Conservation (phyloP, 2,329 filamentous ascomycete genomes). For the Colletotrichum falcatum region DNA sequence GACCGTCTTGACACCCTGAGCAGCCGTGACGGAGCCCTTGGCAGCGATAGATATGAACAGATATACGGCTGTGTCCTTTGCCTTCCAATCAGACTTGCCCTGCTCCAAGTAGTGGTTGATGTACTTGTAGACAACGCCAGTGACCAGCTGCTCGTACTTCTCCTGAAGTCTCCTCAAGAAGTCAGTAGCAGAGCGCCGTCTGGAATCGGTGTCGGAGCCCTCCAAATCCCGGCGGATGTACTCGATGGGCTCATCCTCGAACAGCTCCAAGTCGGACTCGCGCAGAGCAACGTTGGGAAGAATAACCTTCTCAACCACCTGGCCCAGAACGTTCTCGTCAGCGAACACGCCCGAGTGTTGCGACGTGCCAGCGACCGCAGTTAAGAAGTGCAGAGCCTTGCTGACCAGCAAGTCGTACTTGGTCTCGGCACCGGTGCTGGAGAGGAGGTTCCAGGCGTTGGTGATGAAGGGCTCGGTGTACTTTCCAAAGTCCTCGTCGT, state of each 20-base stretch:
- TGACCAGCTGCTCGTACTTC: slow-evolving; percentile 88
- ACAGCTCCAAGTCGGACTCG: slow-evolving; percentile 94
- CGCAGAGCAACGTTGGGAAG: slow-evolving; percentile 91
- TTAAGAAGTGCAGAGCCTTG: slow-evolving; percentile 94
- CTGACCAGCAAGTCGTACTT: slow-evolving; percentile 96
- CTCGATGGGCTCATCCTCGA: slow-evolving; percentile 98
- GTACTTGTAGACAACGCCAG: slow-evolving; percentile 87
- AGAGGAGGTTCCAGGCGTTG: slow-evolving; percentile 91
- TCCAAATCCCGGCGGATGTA: slow-evolving; percentile 96
- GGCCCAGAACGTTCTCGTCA: slow-evolving; percentile 79
- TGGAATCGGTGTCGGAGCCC: slow-evolving; percentile 94
- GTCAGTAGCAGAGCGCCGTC: slow-evolving; percentile 91
- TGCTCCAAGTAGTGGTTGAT: slow-evolving; percentile 88
- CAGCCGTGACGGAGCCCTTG: slow-evolving; percentile 87
- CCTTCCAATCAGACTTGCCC: slow-evolving; percentile 88
- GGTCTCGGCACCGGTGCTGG: slow-evolving; percentile 84
- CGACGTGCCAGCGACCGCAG: slow-evolving; percentile 82
- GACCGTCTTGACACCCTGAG: slow-evolving; percentile 89
- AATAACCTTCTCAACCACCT: slow-evolving; percentile 96
- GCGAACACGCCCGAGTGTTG: slow-evolving; percentile 89
- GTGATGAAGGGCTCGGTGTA: slow-evolving; percentile 87
- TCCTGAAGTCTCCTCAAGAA: slow-evolving; percentile 91
- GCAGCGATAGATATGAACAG: slow-evolving; percentile 94
- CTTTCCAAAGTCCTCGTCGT: slow-evolving; percentile 89
- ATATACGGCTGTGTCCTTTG: slow-evolving; percentile 98